A percentile compares a stretch with the other conserved stretches of the same genome.
These are phyloP conservation scores for Solanum pinnatisectum DNA, from an alignment of 257 asterid genomes.

Conservation along the genomic window DNA sequence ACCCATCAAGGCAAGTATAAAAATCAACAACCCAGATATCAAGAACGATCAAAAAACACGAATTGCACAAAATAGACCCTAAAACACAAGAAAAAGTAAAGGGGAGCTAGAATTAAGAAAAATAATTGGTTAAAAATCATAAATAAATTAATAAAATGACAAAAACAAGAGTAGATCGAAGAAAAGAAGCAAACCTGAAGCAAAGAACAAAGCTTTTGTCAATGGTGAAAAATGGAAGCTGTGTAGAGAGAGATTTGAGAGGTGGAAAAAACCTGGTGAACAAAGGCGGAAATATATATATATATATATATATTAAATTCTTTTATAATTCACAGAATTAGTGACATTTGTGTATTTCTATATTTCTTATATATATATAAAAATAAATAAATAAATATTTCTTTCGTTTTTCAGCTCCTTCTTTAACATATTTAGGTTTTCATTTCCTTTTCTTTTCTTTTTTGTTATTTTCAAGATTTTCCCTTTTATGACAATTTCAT, in stretches of 20 bases:
- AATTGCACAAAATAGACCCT: constrained; percentile 2
- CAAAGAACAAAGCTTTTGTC: constrained; percentile 10
- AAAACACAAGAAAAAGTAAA: not conserved
- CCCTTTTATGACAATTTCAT: not conserved
- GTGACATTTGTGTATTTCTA: too few species aligned
- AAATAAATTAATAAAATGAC: not conserved
- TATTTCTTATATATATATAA: too few species aligned
- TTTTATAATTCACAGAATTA: not conserved
- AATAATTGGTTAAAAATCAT: not conserved
- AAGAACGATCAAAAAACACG: not conserved
- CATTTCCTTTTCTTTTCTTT: not conserved
- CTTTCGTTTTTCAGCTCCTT: not conserved
- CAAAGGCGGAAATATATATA: constrained; percentile 9
- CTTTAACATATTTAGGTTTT: not conserved
- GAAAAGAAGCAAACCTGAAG: constrained; percentile 11
- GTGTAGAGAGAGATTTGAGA: constrained; percentile 30
- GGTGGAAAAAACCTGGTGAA: constrained; percentile 23
- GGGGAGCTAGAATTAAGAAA: not conserved
- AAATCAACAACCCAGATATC: not conserved
- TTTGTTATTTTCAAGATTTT: not conserved
- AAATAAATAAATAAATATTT: not conserved
- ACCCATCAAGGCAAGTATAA: not conserved
- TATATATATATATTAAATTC: not conserved
- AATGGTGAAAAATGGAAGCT: constrained; percentile 24
- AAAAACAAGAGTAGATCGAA: constrained; percentile 7